A percentile compares a stretch with the other conserved stretches of the same genome.
These are phyloP conservation scores for Coemansia sp. DNA, from an alignment of 192 early-diverging fungal species.

Conservation along the genomic window DNA sequence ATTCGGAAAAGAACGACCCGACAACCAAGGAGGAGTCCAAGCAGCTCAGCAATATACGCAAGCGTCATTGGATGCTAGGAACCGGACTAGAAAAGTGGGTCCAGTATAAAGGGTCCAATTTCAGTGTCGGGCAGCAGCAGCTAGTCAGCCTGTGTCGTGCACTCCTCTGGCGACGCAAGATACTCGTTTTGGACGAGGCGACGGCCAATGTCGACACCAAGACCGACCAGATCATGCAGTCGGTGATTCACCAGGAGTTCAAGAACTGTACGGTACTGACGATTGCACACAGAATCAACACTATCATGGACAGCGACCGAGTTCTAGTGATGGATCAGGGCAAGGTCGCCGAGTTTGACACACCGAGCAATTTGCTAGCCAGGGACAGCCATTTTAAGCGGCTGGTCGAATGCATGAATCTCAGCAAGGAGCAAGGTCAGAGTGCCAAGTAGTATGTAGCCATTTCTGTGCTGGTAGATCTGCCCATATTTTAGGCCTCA, in stretches of 20 bases:
- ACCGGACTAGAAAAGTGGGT: conserved; percentile 25
- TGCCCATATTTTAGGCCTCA: not conserved
- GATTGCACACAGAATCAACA: conserved; percentile 74
- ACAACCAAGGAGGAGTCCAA: too few species aligned
- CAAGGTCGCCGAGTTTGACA: conserved; percentile 31
- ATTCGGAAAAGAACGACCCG: too few species aligned
- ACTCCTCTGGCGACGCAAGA: conserved; percentile 65
- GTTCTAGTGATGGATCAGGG: conserved; percentile 60
- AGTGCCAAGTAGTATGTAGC: not conserved
- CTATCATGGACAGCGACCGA: conserved; percentile 62
- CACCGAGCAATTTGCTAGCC: conserved; percentile 10
- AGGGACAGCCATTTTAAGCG: conserved; percentile 7
- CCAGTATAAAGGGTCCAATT: conserved; percentile 60
- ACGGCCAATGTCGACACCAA: conserved; percentile 60
- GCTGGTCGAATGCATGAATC: conserved; percentile 20
- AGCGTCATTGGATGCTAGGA: conserved; percentile 6
- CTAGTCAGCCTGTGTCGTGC: conserved; percentile 61
- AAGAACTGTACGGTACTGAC: conserved; percentile 52
- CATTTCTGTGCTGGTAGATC: not conserved
- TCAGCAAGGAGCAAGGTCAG: not conserved
- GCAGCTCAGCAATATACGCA: not conserved
- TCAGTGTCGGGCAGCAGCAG: conserved; percentile 76
- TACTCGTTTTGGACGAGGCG: conserved; percentile 81
- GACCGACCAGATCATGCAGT: conserved; percentile 66
- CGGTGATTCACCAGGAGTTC: conserved; percentile 55